Percentiles rank a stretch among this genome's conserved stretches.
phyloP scores from a whole-genome alignment of 2,329 filamentous ascomycete species.

The Gnomoniopsis smithogilvyi region DNA sequence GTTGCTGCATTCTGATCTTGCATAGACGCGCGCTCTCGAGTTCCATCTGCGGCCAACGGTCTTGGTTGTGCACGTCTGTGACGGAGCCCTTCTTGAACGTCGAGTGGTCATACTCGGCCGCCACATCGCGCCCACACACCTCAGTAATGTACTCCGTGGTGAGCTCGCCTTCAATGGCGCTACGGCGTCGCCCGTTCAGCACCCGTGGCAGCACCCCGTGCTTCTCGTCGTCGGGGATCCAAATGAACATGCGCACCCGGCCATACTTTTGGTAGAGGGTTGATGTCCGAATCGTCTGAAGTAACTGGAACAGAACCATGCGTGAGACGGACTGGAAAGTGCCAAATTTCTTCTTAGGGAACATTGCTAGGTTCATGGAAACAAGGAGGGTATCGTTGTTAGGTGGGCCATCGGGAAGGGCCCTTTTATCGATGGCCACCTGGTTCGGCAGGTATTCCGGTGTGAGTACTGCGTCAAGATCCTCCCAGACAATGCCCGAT shows the following conservation, averaged over 20 bases:
- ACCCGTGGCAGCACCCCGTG: conserved; percentile 56
- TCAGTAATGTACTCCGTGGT: conserved; percentile 57
- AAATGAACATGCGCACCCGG: conserved; percentile 73
- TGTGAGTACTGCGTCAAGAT: conserved; percentile 53
- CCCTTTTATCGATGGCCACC: conserved; percentile 32
- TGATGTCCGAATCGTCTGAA: conserved; percentile 54
- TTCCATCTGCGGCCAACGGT: conserved; percentile 47
- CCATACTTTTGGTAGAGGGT: conserved; percentile 72
- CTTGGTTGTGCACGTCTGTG: conserved; percentile 16
- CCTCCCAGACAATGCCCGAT: conserved; percentile 57
- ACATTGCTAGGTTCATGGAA: conserved; percentile 61
- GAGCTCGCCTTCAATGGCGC: conserved; percentile 58
- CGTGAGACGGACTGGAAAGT: conserved; percentile 54
- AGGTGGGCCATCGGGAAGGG: conserved; percentile 27
- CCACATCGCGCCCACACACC: conserved; percentile 45
- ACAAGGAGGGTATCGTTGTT: conserved; percentile 74
- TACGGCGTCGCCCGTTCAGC: conserved; percentile 52
- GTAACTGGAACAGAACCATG: conserved; percentile 60
- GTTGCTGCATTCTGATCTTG: conserved; percentile 44
- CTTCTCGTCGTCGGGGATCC: conserved; percentile 63
- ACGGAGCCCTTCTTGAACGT: not conserved
- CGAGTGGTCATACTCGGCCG: not conserved
- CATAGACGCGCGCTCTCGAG: conserved; percentile 38
- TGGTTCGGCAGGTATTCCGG: conserved; percentile 55
- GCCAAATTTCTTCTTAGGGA: conserved; percentile 46